A percentile compares a stretch with the other conserved stretches of the same genome.
These are phyloP conservation scores for Saccharomycopsis crataegensis DNA, from an alignment of 1,139 yeast genomes.

Conservation along the genomic window DNA sequence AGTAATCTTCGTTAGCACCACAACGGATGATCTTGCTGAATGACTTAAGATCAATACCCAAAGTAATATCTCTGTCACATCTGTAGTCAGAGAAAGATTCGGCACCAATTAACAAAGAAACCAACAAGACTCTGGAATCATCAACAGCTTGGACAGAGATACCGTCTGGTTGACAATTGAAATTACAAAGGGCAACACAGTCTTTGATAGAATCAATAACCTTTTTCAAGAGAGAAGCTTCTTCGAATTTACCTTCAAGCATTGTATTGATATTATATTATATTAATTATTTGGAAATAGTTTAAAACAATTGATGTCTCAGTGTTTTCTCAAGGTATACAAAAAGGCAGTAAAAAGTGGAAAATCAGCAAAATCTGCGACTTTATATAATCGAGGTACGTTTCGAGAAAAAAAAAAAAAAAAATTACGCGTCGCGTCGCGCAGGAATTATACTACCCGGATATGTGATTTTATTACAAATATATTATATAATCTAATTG, in stretches of 20 bases:
- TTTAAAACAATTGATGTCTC: background rate
- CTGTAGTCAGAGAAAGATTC: constrained; percentile 91
- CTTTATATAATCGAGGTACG: no score
- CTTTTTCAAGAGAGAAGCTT: constrained; percentile 85
- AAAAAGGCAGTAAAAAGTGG: background rate
- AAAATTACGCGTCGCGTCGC: no score
- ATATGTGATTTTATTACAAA: no score
- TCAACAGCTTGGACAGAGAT: constrained; percentile 96
- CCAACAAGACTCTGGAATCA: constrained; percentile 91
- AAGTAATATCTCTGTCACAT: constrained; percentile 89
- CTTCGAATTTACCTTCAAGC: constrained; percentile 97
- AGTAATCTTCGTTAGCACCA: constrained; percentile 84
- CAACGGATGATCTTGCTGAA: constrained; percentile 82
- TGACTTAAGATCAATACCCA: constrained; percentile 86
- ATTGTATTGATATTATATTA: constrained; percentile 31
- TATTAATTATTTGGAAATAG: background rate
- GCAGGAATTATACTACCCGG: no score
- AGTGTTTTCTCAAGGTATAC: background rate
- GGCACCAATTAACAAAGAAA: constrained; percentile 78
- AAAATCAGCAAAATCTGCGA: background rate
- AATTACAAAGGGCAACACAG: constrained; percentile 88
- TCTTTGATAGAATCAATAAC: constrained; percentile 90
- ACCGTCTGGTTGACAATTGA: constrained; percentile 93
- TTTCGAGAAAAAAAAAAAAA: no score
- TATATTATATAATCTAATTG: no score